Evolutionary conservation across 257 asterid genomes (phyloP).

Genomic region (Mentha longifolia): DNA sequence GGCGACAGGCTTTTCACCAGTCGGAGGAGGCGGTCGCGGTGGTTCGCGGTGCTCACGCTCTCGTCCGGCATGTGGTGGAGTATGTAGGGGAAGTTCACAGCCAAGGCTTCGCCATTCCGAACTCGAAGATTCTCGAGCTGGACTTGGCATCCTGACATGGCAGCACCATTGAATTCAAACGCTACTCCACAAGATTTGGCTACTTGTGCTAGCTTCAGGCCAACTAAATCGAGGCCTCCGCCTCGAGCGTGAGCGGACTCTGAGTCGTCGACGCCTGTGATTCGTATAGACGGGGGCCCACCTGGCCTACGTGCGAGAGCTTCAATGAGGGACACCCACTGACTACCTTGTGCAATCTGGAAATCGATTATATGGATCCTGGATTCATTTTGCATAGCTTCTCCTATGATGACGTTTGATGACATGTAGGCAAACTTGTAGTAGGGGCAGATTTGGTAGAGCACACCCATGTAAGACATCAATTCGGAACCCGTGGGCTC

Average conservation of each 20-base stretch:
- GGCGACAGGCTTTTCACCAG: conserved; percentile 84
- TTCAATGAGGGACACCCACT: conserved; percentile 69
- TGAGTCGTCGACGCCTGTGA: conserved; percentile 57
- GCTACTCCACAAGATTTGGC: conserved; percentile 77
- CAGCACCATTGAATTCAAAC: conserved; percentile 80
- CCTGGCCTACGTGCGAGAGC: conserved; percentile 49
- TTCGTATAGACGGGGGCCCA: conserved; percentile 51
- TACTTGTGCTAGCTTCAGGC: conserved; percentile 58
- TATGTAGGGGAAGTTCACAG: conserved; percentile 82
- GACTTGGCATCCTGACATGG: conserved; percentile 73
- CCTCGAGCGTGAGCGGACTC: conserved; percentile 85
- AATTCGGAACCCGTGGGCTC: conserved; percentile 84
- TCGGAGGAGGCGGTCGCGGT: conserved; percentile 75
- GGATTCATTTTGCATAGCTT: conserved; percentile 74
- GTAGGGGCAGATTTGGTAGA: conserved; percentile 79
- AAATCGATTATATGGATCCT: conserved; percentile 84
- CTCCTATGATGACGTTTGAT: conserved; percentile 69
- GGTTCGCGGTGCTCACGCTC: conserved; percentile 83
- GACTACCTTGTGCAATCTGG: conserved; percentile 96
- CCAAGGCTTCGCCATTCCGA: conserved; percentile 77
- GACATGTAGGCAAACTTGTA: conserved; percentile 87
- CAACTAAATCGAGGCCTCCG: conserved; percentile 83
- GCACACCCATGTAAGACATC: conserved; percentile 83
- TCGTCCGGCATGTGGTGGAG: conserved; percentile 97
- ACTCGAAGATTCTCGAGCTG: conserved; percentile 54